Evolutionary conservation across 225 moss, liverwort and hornwort genomes (phyloP).

Genomic region (Thuidium tamariscinum): DNA sequence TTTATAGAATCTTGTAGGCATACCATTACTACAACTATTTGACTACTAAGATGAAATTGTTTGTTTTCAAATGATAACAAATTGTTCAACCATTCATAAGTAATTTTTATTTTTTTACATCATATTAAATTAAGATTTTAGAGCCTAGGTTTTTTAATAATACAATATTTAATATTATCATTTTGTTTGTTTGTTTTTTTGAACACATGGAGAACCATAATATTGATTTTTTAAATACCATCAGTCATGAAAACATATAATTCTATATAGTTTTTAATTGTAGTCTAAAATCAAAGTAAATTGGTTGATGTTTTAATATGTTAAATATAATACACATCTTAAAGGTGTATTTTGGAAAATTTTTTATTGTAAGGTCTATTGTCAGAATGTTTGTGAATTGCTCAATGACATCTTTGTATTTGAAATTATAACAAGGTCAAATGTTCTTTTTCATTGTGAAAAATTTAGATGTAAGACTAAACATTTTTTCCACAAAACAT

Average conservation of each 20-base stretch:
- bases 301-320: not conserved
- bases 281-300: not conserved
- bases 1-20: rapidly evolving
- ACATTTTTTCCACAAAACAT: too few relatives aligned
- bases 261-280: not conserved
- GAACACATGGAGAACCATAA: too few relatives aligned
- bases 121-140: not conserved
- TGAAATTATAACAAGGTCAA: too few relatives aligned
- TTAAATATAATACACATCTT: not conserved
- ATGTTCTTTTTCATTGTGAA: too few relatives aligned
- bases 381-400: too few relatives aligned
- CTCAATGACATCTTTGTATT: too few relatives aligned
- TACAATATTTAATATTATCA: too few relatives aligned
- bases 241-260: rapidly evolving
- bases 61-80: not conserved
- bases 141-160: rapidly evolving
- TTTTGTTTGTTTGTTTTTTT: too few relatives aligned
- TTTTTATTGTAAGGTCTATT: not conserved
- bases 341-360: not conserved
- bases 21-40: not conserved
- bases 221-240: too few relatives aligned
- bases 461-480: too few relatives aligned
- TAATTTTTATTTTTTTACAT: too few relatives aligned
- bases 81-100: not conserved
- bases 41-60: not conserved